Evolutionary conservation across 2,329 filamentous ascomycete species (phyloP).

Genomic region (Diaporthe sp.): DNA sequence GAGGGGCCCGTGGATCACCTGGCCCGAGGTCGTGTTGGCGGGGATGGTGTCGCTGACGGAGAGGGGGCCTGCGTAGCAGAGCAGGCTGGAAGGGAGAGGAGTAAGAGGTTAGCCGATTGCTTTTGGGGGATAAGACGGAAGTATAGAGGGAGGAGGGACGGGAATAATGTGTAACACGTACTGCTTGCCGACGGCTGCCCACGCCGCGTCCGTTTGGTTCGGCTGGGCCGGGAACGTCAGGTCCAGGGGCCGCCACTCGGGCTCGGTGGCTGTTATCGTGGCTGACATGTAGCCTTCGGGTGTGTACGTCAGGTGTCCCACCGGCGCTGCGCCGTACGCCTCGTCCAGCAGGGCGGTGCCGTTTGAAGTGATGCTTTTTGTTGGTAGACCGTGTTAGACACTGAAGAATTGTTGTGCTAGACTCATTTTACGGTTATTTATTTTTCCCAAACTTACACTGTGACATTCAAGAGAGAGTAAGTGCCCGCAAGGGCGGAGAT

Average conservation of each 20-base stretch:
- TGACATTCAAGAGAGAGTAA: slow-evolving; percentile 28
- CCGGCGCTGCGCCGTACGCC: slow-evolving; percentile 41
- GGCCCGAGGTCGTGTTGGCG: slow-evolving; percentile 39
- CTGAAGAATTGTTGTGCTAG: too few species aligned
- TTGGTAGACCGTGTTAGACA: background rate
- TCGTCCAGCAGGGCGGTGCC: slow-evolving; percentile 39
- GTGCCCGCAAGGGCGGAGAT: slow-evolving; percentile 26
- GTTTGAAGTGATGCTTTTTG: slow-evolving; percentile 20
- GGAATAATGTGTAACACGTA: slow-evolving; percentile 41
- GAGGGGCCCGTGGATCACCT: slow-evolving; percentile 46
- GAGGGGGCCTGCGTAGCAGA: slow-evolving; percentile 44
- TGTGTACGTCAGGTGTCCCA: slow-evolving; percentile 46
- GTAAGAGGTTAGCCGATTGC: background rate
- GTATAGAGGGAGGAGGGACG: background rate
- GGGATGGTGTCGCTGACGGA: slow-evolving; percentile 43
- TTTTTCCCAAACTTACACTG: background rate
- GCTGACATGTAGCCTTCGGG: slow-evolving; percentile 46
- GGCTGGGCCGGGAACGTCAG: slow-evolving; percentile 43
- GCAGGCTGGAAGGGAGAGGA: background rate
- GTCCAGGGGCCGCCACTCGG: slow-evolving; percentile 43
- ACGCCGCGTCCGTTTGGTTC: slow-evolving; percentile 45
- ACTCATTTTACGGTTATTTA: too few species aligned
- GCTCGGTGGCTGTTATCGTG: slow-evolving; percentile 45
- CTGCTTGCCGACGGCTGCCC: slow-evolving; percentile 44
- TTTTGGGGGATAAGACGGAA: rapidly evolving